phyloP scores from a whole-genome alignment of 75 land plant genomes.

The Pinus taeda region DNA sequence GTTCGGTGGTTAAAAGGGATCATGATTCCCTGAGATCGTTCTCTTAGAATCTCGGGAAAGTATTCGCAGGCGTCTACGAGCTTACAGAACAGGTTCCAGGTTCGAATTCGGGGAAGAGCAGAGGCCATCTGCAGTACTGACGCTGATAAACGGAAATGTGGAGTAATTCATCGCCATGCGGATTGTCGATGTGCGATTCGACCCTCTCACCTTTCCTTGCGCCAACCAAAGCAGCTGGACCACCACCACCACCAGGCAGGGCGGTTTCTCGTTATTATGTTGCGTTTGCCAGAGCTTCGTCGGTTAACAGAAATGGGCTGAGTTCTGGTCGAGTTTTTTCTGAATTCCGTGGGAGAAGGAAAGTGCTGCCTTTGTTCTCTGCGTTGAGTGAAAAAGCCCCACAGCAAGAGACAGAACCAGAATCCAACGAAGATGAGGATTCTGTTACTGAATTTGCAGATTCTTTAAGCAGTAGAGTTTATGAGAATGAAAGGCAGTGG shows the following conservation, averaged over 20 bases:
- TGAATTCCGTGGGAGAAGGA: background rate
- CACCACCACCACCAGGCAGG: background rate
- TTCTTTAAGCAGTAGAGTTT: constrained; percentile 12
- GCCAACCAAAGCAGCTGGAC: background rate
- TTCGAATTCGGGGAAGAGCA: background rate
- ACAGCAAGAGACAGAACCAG: background rate
- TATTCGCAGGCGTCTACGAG: too few relatives aligned
- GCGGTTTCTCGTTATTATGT: background rate
- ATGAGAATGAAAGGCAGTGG: constrained; percentile 43
- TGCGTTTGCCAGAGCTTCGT: too few relatives aligned
- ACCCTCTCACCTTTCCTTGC: background rate
- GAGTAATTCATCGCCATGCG: background rate
- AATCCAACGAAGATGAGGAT: background rate
- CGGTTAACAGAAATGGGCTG: too few relatives aligned
- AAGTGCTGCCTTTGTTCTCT: background rate
- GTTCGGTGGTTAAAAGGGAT: too few relatives aligned
- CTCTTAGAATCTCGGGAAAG: too few relatives aligned
- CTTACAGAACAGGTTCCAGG: background rate
- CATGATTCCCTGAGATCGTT: too few relatives aligned
- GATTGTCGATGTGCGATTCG: background rate
- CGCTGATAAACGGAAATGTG: background rate
- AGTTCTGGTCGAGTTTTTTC: background rate
- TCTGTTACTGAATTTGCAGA: constrained; percentile 10
- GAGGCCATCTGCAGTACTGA: too few relatives aligned
- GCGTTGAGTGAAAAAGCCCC: background rate